Evolutionary conservation across 768 basidiomycete genomes (phyloP), one percentile per base, ranked within the genome.

Genomic region (Hericium erinaceus): DNA sequence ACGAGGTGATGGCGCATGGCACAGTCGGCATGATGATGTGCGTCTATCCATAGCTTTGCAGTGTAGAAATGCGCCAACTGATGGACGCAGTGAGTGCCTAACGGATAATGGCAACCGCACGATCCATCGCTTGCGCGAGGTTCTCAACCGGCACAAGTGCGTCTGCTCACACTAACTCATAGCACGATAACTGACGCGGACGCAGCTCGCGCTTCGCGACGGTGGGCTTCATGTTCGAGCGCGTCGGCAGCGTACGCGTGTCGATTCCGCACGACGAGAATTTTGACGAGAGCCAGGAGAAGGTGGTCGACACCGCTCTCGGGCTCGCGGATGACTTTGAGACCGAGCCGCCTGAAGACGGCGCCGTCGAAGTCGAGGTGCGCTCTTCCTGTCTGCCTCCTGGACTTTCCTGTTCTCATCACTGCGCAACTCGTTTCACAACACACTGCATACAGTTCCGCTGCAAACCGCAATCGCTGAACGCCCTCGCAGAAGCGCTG

Each of bases 21-120:
- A 52, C 60, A 2, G 60, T 61, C n/a, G 62, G 62, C 51, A 44
- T 63, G 46, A 57, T 63, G 54, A 55, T 63, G 62, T 63, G 53
- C n/a, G 62, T 63, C 11, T 4, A 15, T n/a, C 10, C 54, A 18
- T n/a, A n/a, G 7, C 18, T 10, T 2, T 26, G 15, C 15, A 20
- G 10, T 15, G 4, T 16, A 37, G 33, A 8, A 28, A 18, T 2
- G 15, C 3, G 3, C 33, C 28, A 40, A 33, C 53, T 59, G 54
- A 58, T 20, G 15, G 16, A 8, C 48, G 57, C 57, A 63, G 60
- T 53, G 62, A 63, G 18, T 61, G 58, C 54, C 28, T 63, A 56
- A 63, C 62, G 33, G 62, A 63, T 33, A 63, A 63, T 3, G 48
- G 38, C 4, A 61, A 61, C 13, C 62, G 62, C 28, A 63, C 62